Base-by-base conservation (phyloP, 1,139 yeast species). In the Suhomyces choctaworum region DNA sequence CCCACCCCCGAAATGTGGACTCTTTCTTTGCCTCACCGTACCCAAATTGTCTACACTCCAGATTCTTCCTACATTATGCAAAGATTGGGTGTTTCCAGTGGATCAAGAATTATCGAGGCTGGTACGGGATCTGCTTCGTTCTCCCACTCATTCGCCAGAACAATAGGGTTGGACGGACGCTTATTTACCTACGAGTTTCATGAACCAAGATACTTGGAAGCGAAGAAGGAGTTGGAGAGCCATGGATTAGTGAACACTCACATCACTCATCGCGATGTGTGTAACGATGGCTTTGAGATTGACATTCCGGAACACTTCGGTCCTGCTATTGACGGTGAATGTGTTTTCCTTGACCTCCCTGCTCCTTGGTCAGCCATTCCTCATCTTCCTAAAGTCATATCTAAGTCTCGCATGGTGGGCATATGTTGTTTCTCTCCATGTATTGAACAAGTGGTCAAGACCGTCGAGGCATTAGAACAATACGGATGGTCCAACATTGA, bases 1-100 rank as follows among this genome's bases (percentile, higher is more conserved):
- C 97, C 98, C 1, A 82, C 96, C 0, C 94, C 99, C 0, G 99
- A 94, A 60, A 65, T 92, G 23, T 94, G 99, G 99, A 85, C 97
- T 0, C 57, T 87, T 20, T 88, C 97, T 0, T 69, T 94, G 32
- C 97, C 98, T 1, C 99, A 94, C 58, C 74, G 99, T 58, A 94
- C 99, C 0, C 99, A 94, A 64, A 92, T 94, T 48, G 97, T 94
- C 1, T 94, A 94, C 57, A 86, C 97, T 0, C 96, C 96, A 7
- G 99, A 94, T 56, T 85, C 96, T 2, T 80, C 95, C 19, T 92
- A 88, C 53, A 89, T 94, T 39, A 76, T 85, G 46, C 96, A 90
- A 57, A 66, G 96, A 50, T 65, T 92, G 46, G 75, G 78, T 31
- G 82, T 94, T 34, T 66, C 77, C 9, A 78, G 86, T 14, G 94